These are phyloP conservation scores for Coniella vitis DNA, from an alignment of 2,329 filamentous ascomycete species.

Conservation along the genomic window DNA sequence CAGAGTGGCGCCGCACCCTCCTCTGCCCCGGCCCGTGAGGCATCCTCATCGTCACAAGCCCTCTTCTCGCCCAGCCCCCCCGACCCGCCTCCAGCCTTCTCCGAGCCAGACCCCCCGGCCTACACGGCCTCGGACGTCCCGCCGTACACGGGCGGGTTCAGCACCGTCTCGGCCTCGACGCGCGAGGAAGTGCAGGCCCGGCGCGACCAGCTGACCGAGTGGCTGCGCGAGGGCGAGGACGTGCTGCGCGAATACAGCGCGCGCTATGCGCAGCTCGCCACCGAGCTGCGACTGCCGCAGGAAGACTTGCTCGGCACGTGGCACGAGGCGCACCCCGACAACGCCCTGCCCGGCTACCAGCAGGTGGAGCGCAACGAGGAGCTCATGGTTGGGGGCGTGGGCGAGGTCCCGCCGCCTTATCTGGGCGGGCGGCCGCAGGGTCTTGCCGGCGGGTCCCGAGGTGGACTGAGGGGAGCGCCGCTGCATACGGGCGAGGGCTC, in stretches of 20 bases:
- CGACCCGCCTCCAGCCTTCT: conserved; percentile 5
- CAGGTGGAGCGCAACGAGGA: conserved; percentile 24
- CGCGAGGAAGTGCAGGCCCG: conserved; percentile 23
- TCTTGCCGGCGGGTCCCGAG: background rate
- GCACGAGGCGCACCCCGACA: conserved; percentile 25
- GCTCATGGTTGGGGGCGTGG: conserved; percentile 26
- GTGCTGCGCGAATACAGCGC: conserved; percentile 26
- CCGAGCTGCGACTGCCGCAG: conserved; percentile 21
- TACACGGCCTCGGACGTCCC: conserved; percentile 24
- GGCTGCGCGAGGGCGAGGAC: conserved; percentile 25
- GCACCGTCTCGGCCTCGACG: conserved; percentile 20
- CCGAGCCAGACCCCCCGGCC: conserved; percentile 20
- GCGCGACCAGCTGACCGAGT: conserved; percentile 24
- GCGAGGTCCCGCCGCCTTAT: conserved; percentile 27
- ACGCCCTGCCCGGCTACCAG: conserved; percentile 24
- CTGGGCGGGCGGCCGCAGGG: conserved; percentile 16
- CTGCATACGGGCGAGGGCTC: background rate
- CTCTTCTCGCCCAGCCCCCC: background rate
- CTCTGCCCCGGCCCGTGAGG: background rate
- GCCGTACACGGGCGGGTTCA: conserved; percentile 21
- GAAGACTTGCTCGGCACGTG: conserved; percentile 26
- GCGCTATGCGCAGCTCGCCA: conserved; percentile 23
- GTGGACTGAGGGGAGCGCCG: background rate
- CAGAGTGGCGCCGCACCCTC: background rate
- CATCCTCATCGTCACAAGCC: background rate